phyloP scores from a whole-genome alignment of 139 green algal genomes.

The Chlorella sorokiniana region DNA sequence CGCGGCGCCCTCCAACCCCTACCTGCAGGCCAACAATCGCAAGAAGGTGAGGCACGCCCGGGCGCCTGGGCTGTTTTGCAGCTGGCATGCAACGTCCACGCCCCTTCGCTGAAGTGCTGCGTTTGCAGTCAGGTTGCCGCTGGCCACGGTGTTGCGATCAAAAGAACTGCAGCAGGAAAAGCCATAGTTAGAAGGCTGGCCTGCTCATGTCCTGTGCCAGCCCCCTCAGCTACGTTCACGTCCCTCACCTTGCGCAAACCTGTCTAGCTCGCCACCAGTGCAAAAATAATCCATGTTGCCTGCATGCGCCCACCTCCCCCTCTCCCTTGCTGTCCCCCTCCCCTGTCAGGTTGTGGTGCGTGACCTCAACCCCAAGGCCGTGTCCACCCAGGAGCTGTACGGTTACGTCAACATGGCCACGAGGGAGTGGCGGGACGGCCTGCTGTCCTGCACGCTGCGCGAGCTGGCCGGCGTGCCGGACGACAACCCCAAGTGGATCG shows the following conservation, averaged over 20 bases:
- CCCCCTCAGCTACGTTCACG: too few relatives aligned
- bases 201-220: too few relatives aligned
- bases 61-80: too few relatives aligned
- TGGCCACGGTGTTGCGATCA: too few relatives aligned
- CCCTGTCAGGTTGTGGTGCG: constrained; percentile 83
- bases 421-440: constrained; percentile 91
- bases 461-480: constrained; percentile 80
- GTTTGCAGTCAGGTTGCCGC: too few relatives aligned
- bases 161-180: too few relatives aligned
- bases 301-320: not conserved
- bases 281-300: not conserved
- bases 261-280: too few relatives aligned
- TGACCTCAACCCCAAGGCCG: constrained; percentile 91
- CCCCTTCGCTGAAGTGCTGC: too few relatives aligned
- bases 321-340: not conserved
- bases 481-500: constrained; percentile 93
- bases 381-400: constrained; percentile 91
- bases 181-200: too few relatives aligned
- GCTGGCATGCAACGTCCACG: too few relatives aligned
- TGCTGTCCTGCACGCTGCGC: constrained; percentile 89
- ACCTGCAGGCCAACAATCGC: constrained; percentile 85
- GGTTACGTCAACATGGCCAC: constrained; percentile 82
- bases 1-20: constrained; percentile 79
- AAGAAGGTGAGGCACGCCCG: constrained; percentile 69
- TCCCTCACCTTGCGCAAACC: too few relatives aligned